A percentile compares a stretch with the other conserved stretches of the same genome.
Evolutionary conservation across 495 filamentous ascomycete species (phyloP).

Genomic region (Neurospora tetraspora): DNA sequence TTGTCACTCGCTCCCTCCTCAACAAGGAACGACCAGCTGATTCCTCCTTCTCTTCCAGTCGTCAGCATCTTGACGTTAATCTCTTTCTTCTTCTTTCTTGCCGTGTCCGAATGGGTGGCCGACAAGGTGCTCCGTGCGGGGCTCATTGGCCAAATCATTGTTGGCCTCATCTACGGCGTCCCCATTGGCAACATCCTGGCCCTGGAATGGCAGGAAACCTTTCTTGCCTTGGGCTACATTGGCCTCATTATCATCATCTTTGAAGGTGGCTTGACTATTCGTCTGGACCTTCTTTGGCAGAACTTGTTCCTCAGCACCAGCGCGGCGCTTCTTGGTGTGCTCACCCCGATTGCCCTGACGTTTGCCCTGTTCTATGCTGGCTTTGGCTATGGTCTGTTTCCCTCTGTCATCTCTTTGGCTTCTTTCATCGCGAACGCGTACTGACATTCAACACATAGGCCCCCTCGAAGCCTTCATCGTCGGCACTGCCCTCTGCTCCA

Average conservation of each 20-base stretch:
- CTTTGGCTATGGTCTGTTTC: constrained; percentile 13
- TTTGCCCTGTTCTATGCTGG: constrained; percentile 42
- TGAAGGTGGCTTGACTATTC: constrained; percentile 63
- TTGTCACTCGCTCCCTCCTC: not conserved
- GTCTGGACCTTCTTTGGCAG: constrained; percentile 44
- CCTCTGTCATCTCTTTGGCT: not conserved
- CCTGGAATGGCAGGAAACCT: constrained; percentile 45
- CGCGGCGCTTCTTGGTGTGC: constrained; percentile 56
- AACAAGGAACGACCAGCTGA: not conserved
- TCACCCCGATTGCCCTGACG: constrained; percentile 55
- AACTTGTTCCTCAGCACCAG: constrained; percentile 49
- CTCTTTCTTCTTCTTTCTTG: constrained; percentile 58
- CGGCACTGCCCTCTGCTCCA: constrained; percentile 67
- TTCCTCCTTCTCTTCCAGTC: constrained; percentile 3
- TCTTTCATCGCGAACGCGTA: constrained; percentile 3
- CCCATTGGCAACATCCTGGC: constrained; percentile 39
- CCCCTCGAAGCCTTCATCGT: constrained; percentile 60
- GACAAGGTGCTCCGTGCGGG: constrained; percentile 60
- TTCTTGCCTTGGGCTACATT: constrained; percentile 66
- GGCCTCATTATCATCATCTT: constrained; percentile 68
- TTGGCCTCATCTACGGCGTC: constrained; percentile 61
- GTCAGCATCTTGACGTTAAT: constrained; percentile 45
- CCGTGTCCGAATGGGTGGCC: constrained; percentile 45
- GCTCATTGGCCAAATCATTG: constrained; percentile 62
- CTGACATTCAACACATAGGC: constrained; percentile 19